Evolutionary conservation across 2,329 filamentous ascomycete species (phyloP), one percentile per base, ranked within the genome.

Genomic region (Beauveria scarabaeidicola): DNA sequence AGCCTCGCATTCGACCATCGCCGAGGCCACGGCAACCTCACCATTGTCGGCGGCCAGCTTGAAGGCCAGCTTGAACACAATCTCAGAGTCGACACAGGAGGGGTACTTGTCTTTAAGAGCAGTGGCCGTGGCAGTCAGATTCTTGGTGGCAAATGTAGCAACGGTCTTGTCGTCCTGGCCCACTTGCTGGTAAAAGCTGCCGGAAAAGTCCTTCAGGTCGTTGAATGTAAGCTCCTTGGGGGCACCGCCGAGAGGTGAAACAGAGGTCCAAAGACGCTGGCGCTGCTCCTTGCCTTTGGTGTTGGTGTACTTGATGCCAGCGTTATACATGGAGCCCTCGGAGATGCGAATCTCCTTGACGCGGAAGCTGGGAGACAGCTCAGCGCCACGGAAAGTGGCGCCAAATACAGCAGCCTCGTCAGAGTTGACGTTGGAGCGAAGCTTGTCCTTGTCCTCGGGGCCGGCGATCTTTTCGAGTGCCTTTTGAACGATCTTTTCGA

Each of bases 331-430:
- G 46, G 89, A 83, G 23, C 82, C 84, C 67, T 99, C 94, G n/a
- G 79, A 81, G 55, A 89, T 84, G 61, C 89, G 83, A 65, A 99
- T 99, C 70, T 97, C 94, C 81, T 97, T 99, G 70, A 99, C 94
- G 63, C 91, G 88, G 85, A 99, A 99, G 71, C 89, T 93, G 44
- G 93, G 91, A 75, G 91, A 97, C 61, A 99, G 81, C 66, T 90
- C 86, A 56, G 94, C 94, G 54, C 90, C 94, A 70, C 92, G 90
- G 81, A 99, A 97, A 29, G 89, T 92, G 59, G 94, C 93, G 67
- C 94, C 94, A 72, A 97, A 96, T 10, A 96, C 94, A 54, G 94
- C 94, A 25, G 94, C 89, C 75, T 99, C 94, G 68, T 99, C 94
- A 11, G 93, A 89, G 76, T 99, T 99, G 70, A 99, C 94, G 67